Evolutionary conservation across 2,329 filamentous ascomycete species (phyloP), one percentile per base, ranked within the genome.

Genomic region (Verticillium nonalfalfae): DNA sequence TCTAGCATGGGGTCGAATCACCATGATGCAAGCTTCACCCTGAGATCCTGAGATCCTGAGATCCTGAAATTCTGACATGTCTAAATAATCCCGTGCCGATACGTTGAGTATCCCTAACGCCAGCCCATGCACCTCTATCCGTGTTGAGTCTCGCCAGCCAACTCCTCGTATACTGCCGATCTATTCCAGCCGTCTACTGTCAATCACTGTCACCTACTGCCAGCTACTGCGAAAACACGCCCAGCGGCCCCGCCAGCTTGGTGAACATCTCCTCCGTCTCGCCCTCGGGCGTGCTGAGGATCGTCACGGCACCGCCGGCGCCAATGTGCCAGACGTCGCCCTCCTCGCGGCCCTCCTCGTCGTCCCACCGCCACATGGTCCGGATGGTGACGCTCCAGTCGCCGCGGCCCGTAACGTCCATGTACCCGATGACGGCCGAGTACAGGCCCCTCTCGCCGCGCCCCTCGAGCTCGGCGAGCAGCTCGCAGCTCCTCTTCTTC

Each of bases 321-420:
- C 93, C 94, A 40, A 97, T 86, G 50, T 85, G 85, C 94, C 94
- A 98, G 1, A 82, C 77, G 68, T 91, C 88, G 60, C 69, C 71
- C 63, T 54, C 58, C 67, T 69, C 71, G 1, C 65, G 69, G 7
- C 71, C 71, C 4, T 66, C 69, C 70, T 90, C 87, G 62, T 87
- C 84, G 63, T 89, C 86, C 84, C 86, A 91, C 50, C 82, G 79
- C 68, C 94, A 93, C 68, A 93, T 84, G 57, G 89, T 93, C 31
- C 94, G 83, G 64, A 98, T 98, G 1, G 93, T 88, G 18, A 98
- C 95, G 66, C 90, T 95, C 82, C 94, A 97, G 74, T 96, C 93
- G 0, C 91, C 93, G 7, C 85, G 85, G 0, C 94, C 94, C 1
- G 90, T 87, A 7, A 92, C 88, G 68, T 96, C 93, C 72, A 97